Evolutionary conservation across 2,329 filamentous ascomycete species (phyloP).

Genomic region (Penicillium sp.): DNA sequence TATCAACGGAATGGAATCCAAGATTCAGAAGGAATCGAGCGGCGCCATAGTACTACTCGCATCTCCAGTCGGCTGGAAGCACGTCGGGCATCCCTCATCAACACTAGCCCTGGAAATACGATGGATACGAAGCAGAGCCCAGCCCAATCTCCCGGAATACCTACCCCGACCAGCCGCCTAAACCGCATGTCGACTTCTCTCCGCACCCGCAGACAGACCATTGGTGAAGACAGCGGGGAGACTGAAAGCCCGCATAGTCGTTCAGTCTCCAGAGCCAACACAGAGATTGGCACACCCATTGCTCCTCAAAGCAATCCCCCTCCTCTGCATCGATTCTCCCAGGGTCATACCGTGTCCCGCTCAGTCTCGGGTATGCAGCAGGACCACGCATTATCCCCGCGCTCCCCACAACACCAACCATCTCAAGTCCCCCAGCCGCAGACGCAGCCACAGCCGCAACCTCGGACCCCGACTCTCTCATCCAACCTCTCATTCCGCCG

Average conservation of each 20-base stretch:
- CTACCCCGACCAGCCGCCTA: conserved; percentile 37
- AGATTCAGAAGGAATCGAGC: conserved; percentile 35
- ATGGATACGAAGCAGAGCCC: conserved; percentile 15
- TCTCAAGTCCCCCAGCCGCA: conserved; percentile 21
- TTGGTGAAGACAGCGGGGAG: conserved; percentile 37
- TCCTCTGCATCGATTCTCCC: conserved; percentile 35
- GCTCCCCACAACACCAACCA: conserved; percentile 23
- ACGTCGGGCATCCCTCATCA: conserved; percentile 40
- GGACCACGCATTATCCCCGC: conserved; percentile 24
- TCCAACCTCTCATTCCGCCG: conserved; percentile 38
- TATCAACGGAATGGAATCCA: conserved; percentile 40
- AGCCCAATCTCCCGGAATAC: conserved; percentile 16
- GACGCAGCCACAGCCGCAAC: conserved; percentile 11
- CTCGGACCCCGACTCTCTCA: conserved; percentile 30
- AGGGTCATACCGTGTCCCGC: conserved; percentile 27
- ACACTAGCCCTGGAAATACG: conserved; percentile 23
- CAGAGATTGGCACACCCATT: conserved; percentile 37
- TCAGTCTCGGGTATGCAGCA: conserved; percentile 26
- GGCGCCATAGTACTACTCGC: conserved; percentile 29
- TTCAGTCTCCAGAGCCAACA: conserved; percentile 43
- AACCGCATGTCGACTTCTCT: conserved; percentile 41
- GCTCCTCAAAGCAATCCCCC: conserved; percentile 29
- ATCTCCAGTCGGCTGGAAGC: conserved; percentile 37
- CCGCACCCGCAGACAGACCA: conserved; percentile 36
- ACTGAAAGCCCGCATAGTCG: conserved; percentile 32